Conservation (phyloP, 2,329 filamentous ascomycete genomes). For the Chalaropsis thielavioides region DNA sequence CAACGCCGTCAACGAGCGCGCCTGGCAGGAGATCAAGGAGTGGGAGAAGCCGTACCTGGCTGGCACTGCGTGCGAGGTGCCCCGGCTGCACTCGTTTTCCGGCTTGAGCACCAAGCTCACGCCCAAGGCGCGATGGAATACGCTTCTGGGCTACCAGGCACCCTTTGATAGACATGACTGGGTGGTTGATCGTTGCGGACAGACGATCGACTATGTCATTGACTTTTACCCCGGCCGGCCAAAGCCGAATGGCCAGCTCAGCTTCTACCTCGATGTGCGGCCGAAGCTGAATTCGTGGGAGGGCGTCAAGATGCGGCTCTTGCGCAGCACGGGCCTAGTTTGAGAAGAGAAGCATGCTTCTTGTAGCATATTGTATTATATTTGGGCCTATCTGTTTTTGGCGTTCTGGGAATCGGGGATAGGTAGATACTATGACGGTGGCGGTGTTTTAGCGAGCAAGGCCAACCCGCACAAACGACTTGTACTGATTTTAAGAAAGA, state of each 20-base stretch:
- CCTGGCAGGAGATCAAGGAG: slow-evolving; percentile 78
- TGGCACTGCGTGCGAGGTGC: slow-evolving; percentile 48
- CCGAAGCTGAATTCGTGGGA: slow-evolving; percentile 56
- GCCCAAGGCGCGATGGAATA: slow-evolving; percentile 71
- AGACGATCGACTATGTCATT: slow-evolving; percentile 82
- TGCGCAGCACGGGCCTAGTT: slow-evolving; percentile 36
- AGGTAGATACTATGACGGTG: background rate
- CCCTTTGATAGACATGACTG: slow-evolving; percentile 97
- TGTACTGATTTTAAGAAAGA: background rate
- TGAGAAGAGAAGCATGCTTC: slow-evolving; percentile 7
- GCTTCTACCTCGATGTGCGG: slow-evolving; percentile 53
- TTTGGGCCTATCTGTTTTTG: slow-evolving; percentile 12
- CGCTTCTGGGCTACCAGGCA: slow-evolving; percentile 69
- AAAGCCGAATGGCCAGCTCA: slow-evolving; percentile 30
- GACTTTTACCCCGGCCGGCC: slow-evolving; percentile 78
- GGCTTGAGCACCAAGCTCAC: slow-evolving; percentile 58
- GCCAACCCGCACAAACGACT: background rate
- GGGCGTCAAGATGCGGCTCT: slow-evolving; percentile 50
- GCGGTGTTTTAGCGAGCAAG: background rate
- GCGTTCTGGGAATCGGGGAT: slow-evolving; percentile 19
- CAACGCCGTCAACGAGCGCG: slow-evolving; percentile 94
- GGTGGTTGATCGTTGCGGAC: slow-evolving; percentile 85
- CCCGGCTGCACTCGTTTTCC: slow-evolving; percentile 68
- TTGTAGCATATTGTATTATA: slow-evolving; percentile 20
- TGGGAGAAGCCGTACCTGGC: slow-evolving; percentile 65